Base-by-base conservation (phyloP, 2,329 filamentous ascomycete species). In the Arthroderma uncinatum region DNA sequence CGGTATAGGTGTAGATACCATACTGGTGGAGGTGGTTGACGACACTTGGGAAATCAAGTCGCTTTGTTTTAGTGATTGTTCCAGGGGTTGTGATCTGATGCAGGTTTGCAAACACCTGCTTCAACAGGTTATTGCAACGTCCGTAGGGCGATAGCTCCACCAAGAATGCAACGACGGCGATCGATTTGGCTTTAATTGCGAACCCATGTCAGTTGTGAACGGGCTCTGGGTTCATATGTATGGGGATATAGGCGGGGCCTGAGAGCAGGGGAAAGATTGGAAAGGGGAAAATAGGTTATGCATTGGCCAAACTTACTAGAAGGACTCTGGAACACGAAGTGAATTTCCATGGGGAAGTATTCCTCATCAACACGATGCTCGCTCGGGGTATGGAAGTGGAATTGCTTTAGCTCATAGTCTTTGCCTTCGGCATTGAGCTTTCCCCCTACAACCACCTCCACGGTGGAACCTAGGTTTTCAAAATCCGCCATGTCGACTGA, bases 361-460 rank as follows among this genome's bases (percentile, higher is more conserved):
- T 78, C 74, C n/a, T 72, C 70, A 56, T 70, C 66, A 57, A 82
- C 70, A 50, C 76, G 73, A 63, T 84, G 81, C 71, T 84, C 81
- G 44, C 78, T 79, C 0, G 81, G 80, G 0, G 79, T 78, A 64
- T 83, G 81, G 69, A 83, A 80, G 67, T 83, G 81, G 70, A 82
- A 82, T 62, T 83, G 80, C 50, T 68, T 69, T 12, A 82, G 70
- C 0, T 62, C 64, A 66, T 76, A 81, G 14, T 70, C 64, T 30
- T 70, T 71, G 1, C 63, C 68, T 6, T n/a, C 8, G 23, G 77
- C 64, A 0, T 62, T 69, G 2, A 80, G 73, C 9, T 72, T 76
- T 30, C 78, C 79, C 53, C 77, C 76, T 30, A 82, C 70, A 57
- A 81, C 64, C 1, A 78, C 79, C 44, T 79, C 75, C 0, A 77